These are phyloP conservation scores for Talaromyces sp. DNA, from an alignment of 2,329 filamentous ascomycete species.

Conservation along the genomic window DNA sequence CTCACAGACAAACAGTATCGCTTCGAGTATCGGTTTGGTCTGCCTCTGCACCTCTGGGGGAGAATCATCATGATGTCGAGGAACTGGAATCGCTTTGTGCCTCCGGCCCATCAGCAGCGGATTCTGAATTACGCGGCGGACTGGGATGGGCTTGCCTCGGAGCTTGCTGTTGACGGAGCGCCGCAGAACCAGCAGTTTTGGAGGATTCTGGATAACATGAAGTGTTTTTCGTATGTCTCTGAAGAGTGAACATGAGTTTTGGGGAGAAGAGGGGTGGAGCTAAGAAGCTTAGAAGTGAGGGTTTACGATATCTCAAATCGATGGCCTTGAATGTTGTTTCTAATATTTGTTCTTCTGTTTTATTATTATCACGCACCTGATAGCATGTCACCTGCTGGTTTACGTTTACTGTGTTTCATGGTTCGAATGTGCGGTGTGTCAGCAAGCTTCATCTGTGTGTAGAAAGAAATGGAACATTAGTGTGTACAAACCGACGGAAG, in stretches of 20 bases:
- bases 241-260: neutral
- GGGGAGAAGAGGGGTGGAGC: neutral
- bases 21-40: slow-evolving; percentile 17
- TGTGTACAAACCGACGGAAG: no score
- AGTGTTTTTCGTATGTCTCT: slow-evolving; percentile 25
- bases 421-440: neutral
- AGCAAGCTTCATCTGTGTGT: neutral
- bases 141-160: slow-evolving; percentile 23
- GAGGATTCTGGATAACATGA: slow-evolving; percentile 28
- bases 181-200: slow-evolving; percentile 28
- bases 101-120: slow-evolving; percentile 20
- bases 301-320: neutral
- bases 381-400: neutral
- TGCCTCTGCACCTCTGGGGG: slow-evolving; percentile 24
- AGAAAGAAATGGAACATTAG: neutral
- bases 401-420: neutral
- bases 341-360: neutral
- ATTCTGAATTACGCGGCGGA: slow-evolving; percentile 28
- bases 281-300: neutral
- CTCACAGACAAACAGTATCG: neutral
- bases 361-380: neutral
- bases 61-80: slow-evolving; percentile 24
- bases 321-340: neutral
- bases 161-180: slow-evolving; percentile 23
- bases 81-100: slow-evolving; percentile 20